Percentiles rank a stretch among this genome's conserved stretches.
Evolutionary conservation across 2,329 filamentous ascomycete species (phyloP).

Genomic region (Chaetomiaceae sp.): DNA sequence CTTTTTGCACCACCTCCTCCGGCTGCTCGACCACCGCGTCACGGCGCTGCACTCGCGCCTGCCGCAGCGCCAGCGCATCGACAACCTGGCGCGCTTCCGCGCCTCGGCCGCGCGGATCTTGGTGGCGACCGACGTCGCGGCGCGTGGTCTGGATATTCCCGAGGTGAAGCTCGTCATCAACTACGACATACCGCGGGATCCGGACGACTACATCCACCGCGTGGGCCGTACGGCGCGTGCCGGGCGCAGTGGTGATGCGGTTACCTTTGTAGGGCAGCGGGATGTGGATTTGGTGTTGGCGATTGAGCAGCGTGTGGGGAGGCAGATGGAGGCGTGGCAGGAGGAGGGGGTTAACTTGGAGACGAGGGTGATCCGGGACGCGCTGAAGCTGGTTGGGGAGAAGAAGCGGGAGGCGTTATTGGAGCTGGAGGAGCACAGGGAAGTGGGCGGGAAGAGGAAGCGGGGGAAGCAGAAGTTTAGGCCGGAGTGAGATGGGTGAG

Average conservation of each 20-base stretch:
- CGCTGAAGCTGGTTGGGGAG: slow-evolving; percentile 85
- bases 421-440: slow-evolving; percentile 86
- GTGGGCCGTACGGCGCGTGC: slow-evolving; percentile 94
- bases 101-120: slow-evolving; percentile 84
- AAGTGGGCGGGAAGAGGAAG: slow-evolving; percentile 82
- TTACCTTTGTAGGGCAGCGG: slow-evolving; percentile 87
- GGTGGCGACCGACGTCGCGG: slow-evolving; percentile 91
- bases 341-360: slow-evolving; percentile 96
- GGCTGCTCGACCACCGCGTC: slow-evolving; percentile 81
- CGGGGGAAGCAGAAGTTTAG: slow-evolving; percentile 55
- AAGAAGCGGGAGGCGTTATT: slow-evolving; percentile 90
- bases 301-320: slow-evolving; percentile 78
- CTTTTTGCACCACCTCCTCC: slow-evolving; percentile 81
- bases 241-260: slow-evolving; percentile 73
- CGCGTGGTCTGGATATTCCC: slow-evolving; percentile 91
- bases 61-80: slow-evolving; percentile 75
- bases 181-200: slow-evolving; percentile 92
- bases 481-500: slow-evolving; percentile 13
- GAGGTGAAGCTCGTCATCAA: slow-evolving; percentile 88
- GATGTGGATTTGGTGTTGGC: slow-evolving; percentile 88
- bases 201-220: slow-evolving; percentile 95
- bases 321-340: slow-evolving; percentile 75
- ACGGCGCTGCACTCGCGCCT: slow-evolving; percentile 87
- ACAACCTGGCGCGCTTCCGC: slow-evolving; percentile 88
- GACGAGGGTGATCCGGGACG: slow-evolving; percentile 77